These are phyloP conservation scores for Boletus subcaerulescens DNA, from an alignment of 768 basidiomycete species.

Conservation along the genomic window DNA sequence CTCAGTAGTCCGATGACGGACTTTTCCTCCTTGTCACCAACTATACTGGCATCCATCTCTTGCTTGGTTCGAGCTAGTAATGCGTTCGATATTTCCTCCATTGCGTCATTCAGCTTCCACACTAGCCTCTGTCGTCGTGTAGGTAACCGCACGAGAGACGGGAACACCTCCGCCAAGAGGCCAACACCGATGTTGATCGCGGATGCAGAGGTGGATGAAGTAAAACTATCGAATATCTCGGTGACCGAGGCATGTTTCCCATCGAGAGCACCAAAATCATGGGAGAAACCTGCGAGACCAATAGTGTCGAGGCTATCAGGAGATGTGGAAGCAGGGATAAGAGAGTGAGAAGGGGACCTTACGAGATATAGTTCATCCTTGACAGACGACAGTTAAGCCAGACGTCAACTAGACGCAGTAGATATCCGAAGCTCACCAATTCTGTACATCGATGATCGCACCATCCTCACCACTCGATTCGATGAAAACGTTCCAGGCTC, in stretches of 20 bases:
- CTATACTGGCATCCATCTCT: conserved; percentile 27
- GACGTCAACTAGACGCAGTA: no score
- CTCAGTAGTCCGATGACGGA: conserved; percentile 28
- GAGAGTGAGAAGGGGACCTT: not conserved
- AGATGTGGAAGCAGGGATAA: not conserved
- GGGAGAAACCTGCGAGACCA: conserved; percentile 59
- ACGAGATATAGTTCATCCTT: conserved; percentile 38
- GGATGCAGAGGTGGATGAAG: conserved; percentile 15
- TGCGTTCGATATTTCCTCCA: conserved; percentile 40
- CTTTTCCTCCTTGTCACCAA: conserved; percentile 23
- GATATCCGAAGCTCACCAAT: conserved; percentile 21
- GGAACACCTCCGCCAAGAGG: conserved; percentile 38
- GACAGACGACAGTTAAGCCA: not conserved
- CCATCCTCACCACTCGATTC: conserved; percentile 17
- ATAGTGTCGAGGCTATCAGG: conserved; percentile 48
- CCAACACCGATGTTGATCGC: conserved; percentile 30
- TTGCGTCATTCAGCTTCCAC: conserved; percentile 30
- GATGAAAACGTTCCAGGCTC: conserved; percentile 29
- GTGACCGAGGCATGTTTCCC: conserved; percentile 44
- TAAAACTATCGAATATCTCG: conserved; percentile 39
- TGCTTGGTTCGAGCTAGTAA: conserved; percentile 37
- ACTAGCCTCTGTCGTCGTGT: conserved; percentile 33
- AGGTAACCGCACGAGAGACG: conserved; percentile 36
- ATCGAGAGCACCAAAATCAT: conserved; percentile 54
- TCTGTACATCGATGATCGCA: conserved; percentile 38